A percentile compares a stretch with the other conserved stretches of the same genome.
Conservation (phyloP, 345 rosid species). For the Gossypium rotundifolium region DNA sequence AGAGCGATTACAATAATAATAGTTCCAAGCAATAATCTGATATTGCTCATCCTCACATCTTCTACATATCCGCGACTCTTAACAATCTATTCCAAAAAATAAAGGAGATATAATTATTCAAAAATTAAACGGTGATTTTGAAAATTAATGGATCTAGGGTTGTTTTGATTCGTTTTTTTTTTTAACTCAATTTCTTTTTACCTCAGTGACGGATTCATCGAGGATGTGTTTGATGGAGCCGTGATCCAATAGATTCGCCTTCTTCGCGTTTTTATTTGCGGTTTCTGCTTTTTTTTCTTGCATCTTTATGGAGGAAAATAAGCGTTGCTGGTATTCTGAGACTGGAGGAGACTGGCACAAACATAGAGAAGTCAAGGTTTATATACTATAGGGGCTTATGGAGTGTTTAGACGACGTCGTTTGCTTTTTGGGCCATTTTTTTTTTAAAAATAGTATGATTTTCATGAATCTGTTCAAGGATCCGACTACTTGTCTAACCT, state of each 20-base stretch:
- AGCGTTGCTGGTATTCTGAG: neutral
- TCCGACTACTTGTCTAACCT: too few species aligned
- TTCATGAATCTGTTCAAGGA: too few species aligned
- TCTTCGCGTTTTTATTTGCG: conserved; percentile 58
- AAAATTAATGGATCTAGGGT: conserved; percentile 17
- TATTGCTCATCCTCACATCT: conserved; percentile 83
- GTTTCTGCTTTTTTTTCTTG: conserved; percentile 51
- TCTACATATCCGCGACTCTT: conserved; percentile 77
- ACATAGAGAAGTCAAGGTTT: neutral
- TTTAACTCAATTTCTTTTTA: conserved; percentile 10
- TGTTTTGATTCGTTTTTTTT: neutral
- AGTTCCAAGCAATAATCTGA: conserved; percentile 59
- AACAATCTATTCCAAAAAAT: conserved; percentile 43
- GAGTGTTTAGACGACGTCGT: neutral
- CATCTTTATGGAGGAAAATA: conserved; percentile 26
- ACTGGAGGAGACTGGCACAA: neutral
- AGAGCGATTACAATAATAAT: conserved; percentile 73
- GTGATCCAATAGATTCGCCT: conserved; percentile 89
- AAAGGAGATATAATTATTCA: neutral
- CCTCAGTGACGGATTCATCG: conserved; percentile 91
- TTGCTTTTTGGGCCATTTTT: neutral
- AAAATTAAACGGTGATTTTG: neutral
- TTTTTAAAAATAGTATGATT: too few species aligned
- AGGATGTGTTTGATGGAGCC: conserved; percentile 89
- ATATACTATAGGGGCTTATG: neutral